Evolutionary conservation across 2,329 filamentous ascomycete species (phyloP).

Genomic region (Penicillium sp.): DNA sequence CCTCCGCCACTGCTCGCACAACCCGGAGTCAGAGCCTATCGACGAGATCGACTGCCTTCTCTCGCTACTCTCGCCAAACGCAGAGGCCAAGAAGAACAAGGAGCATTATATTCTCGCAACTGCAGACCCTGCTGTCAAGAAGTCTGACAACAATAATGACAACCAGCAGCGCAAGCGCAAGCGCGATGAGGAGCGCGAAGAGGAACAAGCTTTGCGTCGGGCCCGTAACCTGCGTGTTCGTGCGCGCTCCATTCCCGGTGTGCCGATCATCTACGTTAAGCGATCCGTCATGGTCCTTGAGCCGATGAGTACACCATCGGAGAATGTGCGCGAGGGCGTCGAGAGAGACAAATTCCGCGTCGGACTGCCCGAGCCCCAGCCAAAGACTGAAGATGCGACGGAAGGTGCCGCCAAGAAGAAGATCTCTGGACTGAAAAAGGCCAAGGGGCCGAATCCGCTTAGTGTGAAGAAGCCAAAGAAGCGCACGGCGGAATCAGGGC

Average conservation of each 20-base stretch:
- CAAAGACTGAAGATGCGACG: conserved; percentile 33
- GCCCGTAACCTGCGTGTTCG: conserved; percentile 41
- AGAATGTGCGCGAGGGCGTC: conserved; percentile 47
- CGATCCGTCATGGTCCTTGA: conserved; percentile 56
- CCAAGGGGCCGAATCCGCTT: conserved; percentile 53
- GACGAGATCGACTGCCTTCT: conserved; percentile 51
- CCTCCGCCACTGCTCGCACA: conserved; percentile 53
- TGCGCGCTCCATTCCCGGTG: conserved; percentile 51
- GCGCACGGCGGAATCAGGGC: conserved; percentile 28
- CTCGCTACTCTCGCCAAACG: conserved; percentile 47
- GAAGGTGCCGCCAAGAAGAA: conserved; percentile 38
- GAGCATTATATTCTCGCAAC: conserved; percentile 54
- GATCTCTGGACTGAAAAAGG: conserved; percentile 40
- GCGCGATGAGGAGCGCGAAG: conserved; percentile 35
- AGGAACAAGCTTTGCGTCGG: conserved; percentile 37
- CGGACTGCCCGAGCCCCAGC: conserved; percentile 43
- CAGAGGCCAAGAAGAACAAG: conserved; percentile 50
- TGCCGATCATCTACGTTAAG: conserved; percentile 56
- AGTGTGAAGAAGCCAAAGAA: conserved; percentile 54
- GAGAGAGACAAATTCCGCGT: conserved; percentile 53
- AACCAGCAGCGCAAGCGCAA: conserved; percentile 41
- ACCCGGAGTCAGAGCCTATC: conserved; percentile 46
- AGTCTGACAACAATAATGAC: conserved; percentile 25
- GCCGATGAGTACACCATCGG: conserved; percentile 50
- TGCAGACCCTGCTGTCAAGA: conserved; percentile 40